A percentile compares a stretch with the other conserved stretches of the same genome.
Evolutionary conservation across 805 yeast species (phyloP).

Genomic region (Wickerhamomyces xylosicus): DNA sequence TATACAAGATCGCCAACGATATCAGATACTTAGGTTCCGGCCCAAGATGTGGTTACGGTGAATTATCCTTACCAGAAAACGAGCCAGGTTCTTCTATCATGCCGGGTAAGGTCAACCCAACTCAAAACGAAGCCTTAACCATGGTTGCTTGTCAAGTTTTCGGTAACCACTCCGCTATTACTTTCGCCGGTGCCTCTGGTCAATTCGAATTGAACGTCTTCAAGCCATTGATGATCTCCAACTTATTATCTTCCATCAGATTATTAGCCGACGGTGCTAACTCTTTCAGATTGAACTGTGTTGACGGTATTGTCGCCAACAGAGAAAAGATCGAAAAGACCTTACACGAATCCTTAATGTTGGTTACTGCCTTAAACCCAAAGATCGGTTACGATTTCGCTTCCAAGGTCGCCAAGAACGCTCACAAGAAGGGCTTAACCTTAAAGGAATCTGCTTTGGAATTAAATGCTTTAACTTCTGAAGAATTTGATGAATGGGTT

Average conservation of each 20-base stretch:
- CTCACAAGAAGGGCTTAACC: constrained; percentile 95
- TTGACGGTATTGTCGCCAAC: constrained; percentile 89
- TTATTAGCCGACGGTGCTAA: constrained; percentile 80
- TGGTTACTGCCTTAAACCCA: constrained; percentile 97
- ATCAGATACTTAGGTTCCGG: constrained; percentile 98
- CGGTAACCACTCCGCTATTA: constrained; percentile 92
- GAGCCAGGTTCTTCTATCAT: constrained; percentile 99
- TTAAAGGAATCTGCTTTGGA: constrained; percentile 91
- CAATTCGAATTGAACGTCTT: constrained; percentile 97
- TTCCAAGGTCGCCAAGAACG: constrained; percentile 96
- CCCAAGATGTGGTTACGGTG: constrained; percentile 99
- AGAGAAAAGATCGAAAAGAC: constrained; percentile 76
- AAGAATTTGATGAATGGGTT: constrained; percentile 94
- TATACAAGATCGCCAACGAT: constrained; percentile 95
- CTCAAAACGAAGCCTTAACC: constrained; percentile 97
- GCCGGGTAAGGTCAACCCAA: constrained; percentile 99
- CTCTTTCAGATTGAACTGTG: constrained; percentile 92
- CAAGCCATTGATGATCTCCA: constrained; percentile 92
- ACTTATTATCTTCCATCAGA: constrained; percentile 80
- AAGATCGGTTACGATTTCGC: constrained; percentile 98
- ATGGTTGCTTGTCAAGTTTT: constrained; percentile 98
- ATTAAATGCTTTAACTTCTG: constrained; percentile 70
- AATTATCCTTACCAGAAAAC: constrained; percentile 89
- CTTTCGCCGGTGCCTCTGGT: constrained; percentile 97
- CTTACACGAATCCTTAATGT: constrained; percentile 91